Percentiles rank a stretch among this genome's conserved stretches.
phyloP scores from a whole-genome alignment of 306 rosid genomes.

The Cucurbita maxima region DNA sequence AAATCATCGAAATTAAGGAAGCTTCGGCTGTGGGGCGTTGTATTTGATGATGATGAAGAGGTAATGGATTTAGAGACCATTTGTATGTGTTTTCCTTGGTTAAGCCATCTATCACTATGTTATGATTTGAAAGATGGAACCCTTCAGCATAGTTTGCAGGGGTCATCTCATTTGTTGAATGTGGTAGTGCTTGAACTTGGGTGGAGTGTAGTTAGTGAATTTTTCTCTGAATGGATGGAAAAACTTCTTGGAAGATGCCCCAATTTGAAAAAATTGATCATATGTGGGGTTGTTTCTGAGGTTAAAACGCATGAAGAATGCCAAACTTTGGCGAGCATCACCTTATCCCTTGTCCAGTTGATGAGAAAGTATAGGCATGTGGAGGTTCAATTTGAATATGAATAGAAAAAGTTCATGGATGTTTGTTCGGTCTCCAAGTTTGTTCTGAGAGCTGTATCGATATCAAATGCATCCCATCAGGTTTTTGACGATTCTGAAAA shows the following conservation, averaged over 20 bases:
- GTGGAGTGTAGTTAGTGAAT: constrained; percentile 58
- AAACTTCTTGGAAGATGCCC: constrained; percentile 65
- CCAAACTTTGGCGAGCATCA: constrained; percentile 37
- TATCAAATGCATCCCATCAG: background rate
- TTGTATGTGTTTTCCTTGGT: constrained; percentile 48
- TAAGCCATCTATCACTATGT: constrained; percentile 43
- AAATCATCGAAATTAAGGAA: constrained; percentile 40
- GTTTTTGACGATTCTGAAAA: background rate
- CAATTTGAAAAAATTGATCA: constrained; percentile 40
- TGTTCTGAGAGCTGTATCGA: background rate
- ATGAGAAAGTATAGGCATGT: constrained; percentile 49
- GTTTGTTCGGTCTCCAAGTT: background rate
- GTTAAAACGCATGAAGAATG: constrained; percentile 59
- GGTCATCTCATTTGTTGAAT: constrained; percentile 42
- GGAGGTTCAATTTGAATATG: constrained; percentile 47
- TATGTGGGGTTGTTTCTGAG: constrained; percentile 61
- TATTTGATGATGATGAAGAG: constrained; percentile 65
- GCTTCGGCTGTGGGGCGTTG: constrained; percentile 64
- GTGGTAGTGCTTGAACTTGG: constrained; percentile 68
- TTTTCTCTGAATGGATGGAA: constrained; percentile 63
- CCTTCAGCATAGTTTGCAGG: constrained; percentile 50
- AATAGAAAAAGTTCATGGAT: constrained; percentile 18
- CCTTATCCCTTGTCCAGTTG: constrained; percentile 45
- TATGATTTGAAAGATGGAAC: constrained; percentile 58
- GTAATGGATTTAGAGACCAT: constrained; percentile 58